Evolutionary conservation across 2,329 filamentous ascomycete species (phyloP), one percentile per base, ranked within the genome.

Genomic region (Byssoonygena ceratinophila): DNA sequence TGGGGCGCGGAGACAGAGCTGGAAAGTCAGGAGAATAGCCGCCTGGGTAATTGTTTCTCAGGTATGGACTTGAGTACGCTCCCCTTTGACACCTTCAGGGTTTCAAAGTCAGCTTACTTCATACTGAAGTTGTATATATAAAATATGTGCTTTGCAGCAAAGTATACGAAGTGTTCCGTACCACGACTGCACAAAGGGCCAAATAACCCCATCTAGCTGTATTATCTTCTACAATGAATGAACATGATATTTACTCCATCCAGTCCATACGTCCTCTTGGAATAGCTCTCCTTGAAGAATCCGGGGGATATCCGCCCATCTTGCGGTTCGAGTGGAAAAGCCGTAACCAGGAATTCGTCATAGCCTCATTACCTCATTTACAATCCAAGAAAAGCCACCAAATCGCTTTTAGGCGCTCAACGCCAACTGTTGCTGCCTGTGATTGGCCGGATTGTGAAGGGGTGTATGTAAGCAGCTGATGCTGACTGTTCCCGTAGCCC

Each of bases 341-440:
- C 3, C 20, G 31, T 25, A 47, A 47, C 45, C 45, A 27, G 45
- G 45, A 27, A 47, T 18, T 37, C 12, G 45, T 14, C 44, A 31
- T 45, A 27, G 43, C 22, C 40, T 20, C 43, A 50, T 50, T 50
- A 50, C 47, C 47, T 50, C 47, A 50, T 50, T 41, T 11, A 14
- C n/a, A 41, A 29, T 40, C 46, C 46, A 49, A 49, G 46, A 49
- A 49, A 40, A 40, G 46, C 18, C 46, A 36, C 32, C n/a, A 37
- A 40, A 29, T 14, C 46, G 4, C 34, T 40, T 41, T 40, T 49
- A 31, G 23, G 46, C 16, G 34, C 46, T 49, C 23, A 41, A 49
- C 22, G 47, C 47, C 31, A 29, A 16, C 40, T 1, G 20, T 18
- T 1, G 9, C 3, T n/a, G 29, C 14, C 18, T n/a, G 22, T 52